Conservation (phyloP, 2,329 filamentous ascomycete species). For the Neonectria punicea region DNA sequence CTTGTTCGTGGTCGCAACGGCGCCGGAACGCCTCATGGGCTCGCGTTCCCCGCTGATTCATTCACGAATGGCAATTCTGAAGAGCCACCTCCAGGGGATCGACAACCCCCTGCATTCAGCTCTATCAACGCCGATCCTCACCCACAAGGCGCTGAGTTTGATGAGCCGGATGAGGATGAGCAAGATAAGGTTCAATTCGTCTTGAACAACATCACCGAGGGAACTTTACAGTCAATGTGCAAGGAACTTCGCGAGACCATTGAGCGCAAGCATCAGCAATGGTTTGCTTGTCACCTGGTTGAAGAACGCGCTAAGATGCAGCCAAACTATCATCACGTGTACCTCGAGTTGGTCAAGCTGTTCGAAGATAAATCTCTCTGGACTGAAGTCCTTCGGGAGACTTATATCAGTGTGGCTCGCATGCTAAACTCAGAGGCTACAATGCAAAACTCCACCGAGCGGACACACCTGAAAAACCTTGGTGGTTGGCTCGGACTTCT, state of each 20-base stretch:
- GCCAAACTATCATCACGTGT: conserved; percentile 94
- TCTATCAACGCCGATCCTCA: conserved; percentile 82
- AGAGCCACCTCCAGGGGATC: conserved; percentile 67
- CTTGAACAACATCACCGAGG: conserved; percentile 94
- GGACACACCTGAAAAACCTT: conserved; percentile 90
- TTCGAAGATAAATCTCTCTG: conserved; percentile 84
- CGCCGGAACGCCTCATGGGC: conserved; percentile 49
- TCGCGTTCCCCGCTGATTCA: conserved; percentile 56
- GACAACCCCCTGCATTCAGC: conserved; percentile 76
- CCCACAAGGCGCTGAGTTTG: conserved; percentile 70
- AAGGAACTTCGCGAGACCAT: conserved; percentile 82
- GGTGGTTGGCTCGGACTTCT: conserved; percentile 93
- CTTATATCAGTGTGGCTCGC: conserved; percentile 84
- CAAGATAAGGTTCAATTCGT: conserved; percentile 97
- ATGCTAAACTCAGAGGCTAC: conserved; percentile 92
- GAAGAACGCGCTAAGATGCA: conserved; percentile 97
- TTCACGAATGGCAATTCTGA: conserved; percentile 78
- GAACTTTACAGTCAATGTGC: conserved; percentile 86
- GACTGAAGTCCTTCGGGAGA: conserved; percentile 91
- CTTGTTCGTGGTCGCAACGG: conserved; percentile 66
- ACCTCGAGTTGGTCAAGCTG: conserved; percentile 86
- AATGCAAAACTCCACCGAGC: conserved; percentile 83
- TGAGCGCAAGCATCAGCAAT: conserved; percentile 86
- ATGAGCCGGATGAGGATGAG: conserved; percentile 84
- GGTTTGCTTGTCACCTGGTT: conserved; percentile 96